phyloP scores from a whole-genome alignment of 179 eudicot genomes.

The Corrigiola litoralis region DNA sequence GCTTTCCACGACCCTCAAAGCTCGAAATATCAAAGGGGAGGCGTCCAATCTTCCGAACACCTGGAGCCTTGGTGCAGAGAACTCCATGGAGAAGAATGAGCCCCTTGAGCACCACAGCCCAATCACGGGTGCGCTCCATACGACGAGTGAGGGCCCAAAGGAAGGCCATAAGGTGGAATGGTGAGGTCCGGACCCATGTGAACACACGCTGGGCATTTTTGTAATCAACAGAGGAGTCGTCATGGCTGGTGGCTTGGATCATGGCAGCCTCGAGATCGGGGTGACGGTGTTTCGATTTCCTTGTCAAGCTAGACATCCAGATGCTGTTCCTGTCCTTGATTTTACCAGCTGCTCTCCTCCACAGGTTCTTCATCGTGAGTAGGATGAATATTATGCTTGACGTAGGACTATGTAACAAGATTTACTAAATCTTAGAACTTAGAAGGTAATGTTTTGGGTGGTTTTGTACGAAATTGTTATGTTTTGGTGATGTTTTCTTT shows the following conservation, averaged over 20 bases:
- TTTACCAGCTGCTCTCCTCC: conserved; percentile 51
- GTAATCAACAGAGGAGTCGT: conserved; percentile 43
- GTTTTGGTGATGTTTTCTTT: background rate
- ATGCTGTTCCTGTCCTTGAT: conserved; percentile 69
- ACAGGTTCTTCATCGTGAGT: conserved; percentile 37
- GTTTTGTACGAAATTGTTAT: background rate
- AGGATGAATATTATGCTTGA: background rate
- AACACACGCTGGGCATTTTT: conserved; percentile 43
- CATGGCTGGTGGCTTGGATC: conserved; percentile 73
- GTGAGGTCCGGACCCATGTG: conserved; percentile 46
- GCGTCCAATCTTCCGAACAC: conserved; percentile 46
- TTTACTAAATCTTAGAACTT: background rate
- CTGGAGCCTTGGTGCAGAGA: conserved; percentile 37
- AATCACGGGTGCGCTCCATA: conserved; percentile 39
- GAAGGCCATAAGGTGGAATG: conserved; percentile 37
- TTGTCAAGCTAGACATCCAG: conserved; percentile 24
- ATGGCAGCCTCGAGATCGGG: conserved; percentile 61
- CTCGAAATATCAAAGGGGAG: conserved; percentile 68
- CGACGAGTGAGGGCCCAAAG: conserved; percentile 47
- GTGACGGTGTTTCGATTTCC: conserved; percentile 35
- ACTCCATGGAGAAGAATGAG: conserved; percentile 65
- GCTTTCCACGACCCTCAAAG: conserved; percentile 28
- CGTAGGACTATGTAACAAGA: too few relatives aligned
- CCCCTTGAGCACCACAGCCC: conserved; percentile 68
- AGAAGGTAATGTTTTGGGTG: background rate